Conservation (phyloP, 2,329 filamentous ascomycete species). For the Colletotrichum sp. region DNA sequence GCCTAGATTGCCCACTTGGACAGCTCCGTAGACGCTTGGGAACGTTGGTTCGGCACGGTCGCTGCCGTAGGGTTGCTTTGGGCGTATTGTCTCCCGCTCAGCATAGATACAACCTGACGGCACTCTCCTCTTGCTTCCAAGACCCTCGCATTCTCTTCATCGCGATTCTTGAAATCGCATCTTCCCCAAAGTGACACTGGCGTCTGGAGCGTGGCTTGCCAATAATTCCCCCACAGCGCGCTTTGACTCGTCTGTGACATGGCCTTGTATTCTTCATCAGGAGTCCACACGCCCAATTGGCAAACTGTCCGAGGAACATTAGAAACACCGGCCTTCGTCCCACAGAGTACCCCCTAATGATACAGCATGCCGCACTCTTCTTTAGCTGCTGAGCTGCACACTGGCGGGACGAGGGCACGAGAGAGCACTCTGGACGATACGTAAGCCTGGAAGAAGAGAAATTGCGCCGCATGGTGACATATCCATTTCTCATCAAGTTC, state of each 20-base stretch:
- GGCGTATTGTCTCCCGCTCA: neutral
- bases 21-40: neutral
- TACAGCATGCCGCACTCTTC: neutral
- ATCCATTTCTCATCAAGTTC: neutral
- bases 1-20: neutral
- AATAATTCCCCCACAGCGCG: neutral
- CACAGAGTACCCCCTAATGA: neutral
- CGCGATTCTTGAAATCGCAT: neutral
- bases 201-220: neutral
- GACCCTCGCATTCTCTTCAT: neutral
- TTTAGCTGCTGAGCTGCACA: neutral
- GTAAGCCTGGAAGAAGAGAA: neutral
- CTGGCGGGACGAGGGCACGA: neutral
- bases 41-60: neutral
- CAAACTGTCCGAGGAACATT: neutral
- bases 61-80: neutral
- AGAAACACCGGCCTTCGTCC: neutral
- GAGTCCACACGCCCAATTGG: neutral
- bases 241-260: conserved; percentile 14
- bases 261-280: neutral
- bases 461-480: neutral
- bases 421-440: neutral
- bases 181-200: neutral
- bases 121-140: neutral
- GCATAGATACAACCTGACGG: neutral